These are phyloP conservation scores for Kurtzmaniella fragi DNA, from an alignment of 805 yeast genomes.

Conservation along the genomic window DNA sequence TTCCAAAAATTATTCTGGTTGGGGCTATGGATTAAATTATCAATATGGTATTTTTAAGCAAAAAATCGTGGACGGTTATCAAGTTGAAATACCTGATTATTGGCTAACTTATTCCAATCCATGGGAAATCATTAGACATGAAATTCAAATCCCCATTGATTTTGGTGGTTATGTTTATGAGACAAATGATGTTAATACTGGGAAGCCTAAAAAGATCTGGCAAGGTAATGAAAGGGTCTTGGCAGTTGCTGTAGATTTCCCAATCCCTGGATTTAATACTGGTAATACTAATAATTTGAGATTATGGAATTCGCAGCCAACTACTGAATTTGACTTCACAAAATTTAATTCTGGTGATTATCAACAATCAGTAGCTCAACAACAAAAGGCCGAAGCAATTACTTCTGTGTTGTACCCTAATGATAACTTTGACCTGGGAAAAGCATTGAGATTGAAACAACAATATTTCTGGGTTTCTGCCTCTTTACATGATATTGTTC, in stretches of 20 bases:
- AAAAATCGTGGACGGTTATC: slow-evolving; percentile 85
- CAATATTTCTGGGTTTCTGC: slow-evolving; percentile 98
- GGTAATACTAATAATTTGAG: slow-evolving; percentile 82
- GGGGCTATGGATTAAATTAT: slow-evolving; percentile 95
- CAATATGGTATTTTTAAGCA: slow-evolving; percentile 93
- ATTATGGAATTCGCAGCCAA: slow-evolving; percentile 86
- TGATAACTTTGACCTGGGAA: slow-evolving; percentile 88
- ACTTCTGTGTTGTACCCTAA: slow-evolving; percentile 92
- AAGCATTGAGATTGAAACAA: slow-evolving; percentile 87
- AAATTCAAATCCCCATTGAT: slow-evolving; percentile 84
- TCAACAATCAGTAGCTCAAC: slow-evolving; percentile 73
- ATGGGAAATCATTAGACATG: slow-evolving; percentile 87
- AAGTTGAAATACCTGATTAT: slow-evolving; percentile 91
- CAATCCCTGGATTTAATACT: slow-evolving; percentile 87
- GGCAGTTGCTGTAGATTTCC: slow-evolving; percentile 89
- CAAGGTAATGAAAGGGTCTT: slow-evolving; percentile 83
- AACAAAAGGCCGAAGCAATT: slow-evolving; percentile 86
- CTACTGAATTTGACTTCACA: slow-evolving; percentile 84
- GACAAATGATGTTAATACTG: slow-evolving; percentile 47
- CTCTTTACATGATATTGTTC: slow-evolving; percentile 81
- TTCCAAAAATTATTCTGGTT: slow-evolving; percentile 82
- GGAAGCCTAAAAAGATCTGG: slow-evolving; percentile 64
- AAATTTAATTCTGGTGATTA: slow-evolving; percentile 92
- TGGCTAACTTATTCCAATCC: slow-evolving; percentile 89
- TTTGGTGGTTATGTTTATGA: slow-evolving; percentile 79